phyloP scores from a whole-genome alignment of 2,329 filamentous ascomycete species.

The Aspergillus transmontanensis region DNA sequence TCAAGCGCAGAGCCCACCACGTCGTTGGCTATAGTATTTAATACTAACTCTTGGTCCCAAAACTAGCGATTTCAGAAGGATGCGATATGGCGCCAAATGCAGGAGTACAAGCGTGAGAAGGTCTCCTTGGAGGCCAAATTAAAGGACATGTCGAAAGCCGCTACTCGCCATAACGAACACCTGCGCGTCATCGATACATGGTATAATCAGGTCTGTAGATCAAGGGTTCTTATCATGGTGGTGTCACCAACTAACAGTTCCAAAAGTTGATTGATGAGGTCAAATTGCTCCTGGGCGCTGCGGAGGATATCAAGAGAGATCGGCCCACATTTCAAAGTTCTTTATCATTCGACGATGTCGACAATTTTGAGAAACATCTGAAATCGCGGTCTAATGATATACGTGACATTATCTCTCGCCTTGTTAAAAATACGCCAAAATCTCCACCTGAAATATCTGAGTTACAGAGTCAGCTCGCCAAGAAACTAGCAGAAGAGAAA shows the following conservation, averaged over 20 bases:
- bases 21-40: neutral
- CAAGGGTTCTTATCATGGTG: neutral
- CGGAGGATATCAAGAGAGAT: constrained; percentile 32
- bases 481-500: constrained; percentile 79
- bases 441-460: constrained; percentile 69
- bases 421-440: constrained; percentile 57
- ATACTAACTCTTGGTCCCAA: constrained; percentile 27
- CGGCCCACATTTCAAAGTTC: constrained; percentile 52
- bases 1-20: constrained; percentile 9
- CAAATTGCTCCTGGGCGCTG: constrained; percentile 42
- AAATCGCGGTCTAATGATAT: constrained; percentile 75
- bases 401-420: constrained; percentile 68
- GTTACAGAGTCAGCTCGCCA: constrained; percentile 74
- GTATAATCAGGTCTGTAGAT: constrained; percentile 79
- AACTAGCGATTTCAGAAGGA: constrained; percentile 86
- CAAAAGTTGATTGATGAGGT: constrained; percentile 50
- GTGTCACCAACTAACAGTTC: constrained; percentile 18
- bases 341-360: constrained; percentile 57
- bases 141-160: constrained; percentile 75
- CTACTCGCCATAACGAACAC: constrained; percentile 87
- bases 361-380: constrained; percentile 76
- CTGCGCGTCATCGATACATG: constrained; percentile 86
- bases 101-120: constrained; percentile 93
- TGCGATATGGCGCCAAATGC: constrained; percentile 96
- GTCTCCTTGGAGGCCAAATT: constrained; percentile 77